Evolutionary conservation across 371 early-diverging fungal genomes (phyloP).

Genomic region (Circinella umbellata): DNA sequence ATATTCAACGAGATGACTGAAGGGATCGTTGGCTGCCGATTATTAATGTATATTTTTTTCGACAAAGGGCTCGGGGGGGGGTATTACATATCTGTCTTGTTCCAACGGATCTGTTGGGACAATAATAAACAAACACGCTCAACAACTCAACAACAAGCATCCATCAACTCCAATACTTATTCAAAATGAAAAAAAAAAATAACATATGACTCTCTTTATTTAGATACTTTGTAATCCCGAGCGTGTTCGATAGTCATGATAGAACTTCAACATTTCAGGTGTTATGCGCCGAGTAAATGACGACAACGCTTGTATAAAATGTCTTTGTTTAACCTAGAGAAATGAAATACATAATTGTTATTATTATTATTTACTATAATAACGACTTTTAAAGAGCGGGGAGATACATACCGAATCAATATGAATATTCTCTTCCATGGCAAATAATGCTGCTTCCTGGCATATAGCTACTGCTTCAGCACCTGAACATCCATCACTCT

Average conservation of each 20-base stretch:
- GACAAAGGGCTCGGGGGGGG: no score
- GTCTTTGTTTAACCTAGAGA: slow-evolving; percentile 61
- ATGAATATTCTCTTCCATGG: slow-evolving; percentile 86
- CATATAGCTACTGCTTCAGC: slow-evolving; percentile 95
- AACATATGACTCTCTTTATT: background rate
- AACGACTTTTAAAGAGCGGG: background rate
- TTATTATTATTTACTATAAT: background rate
- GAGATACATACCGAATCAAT: slow-evolving; percentile 48
- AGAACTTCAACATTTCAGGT: slow-evolving; percentile 91
- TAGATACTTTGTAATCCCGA: slow-evolving; percentile 58
- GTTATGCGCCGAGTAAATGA: slow-evolving; percentile 81
- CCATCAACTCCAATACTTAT: no score
- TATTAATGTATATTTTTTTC: background rate
- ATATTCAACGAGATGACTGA: no score
- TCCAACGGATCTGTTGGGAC: no score
- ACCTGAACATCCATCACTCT: slow-evolving; percentile 93
- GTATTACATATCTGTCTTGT: no score
- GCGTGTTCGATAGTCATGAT: slow-evolving; percentile 68
- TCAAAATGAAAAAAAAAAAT: background rate
- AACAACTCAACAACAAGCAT: no score
- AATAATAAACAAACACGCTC: no score
- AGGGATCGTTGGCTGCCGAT: no score
- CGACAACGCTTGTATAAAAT: slow-evolving; percentile 71
- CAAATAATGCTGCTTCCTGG: slow-evolving; percentile 92
- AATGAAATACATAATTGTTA: background rate